Percentiles rank a stretch among this genome's conserved stretches.
These are phyloP conservation scores for Actinidia chinensis DNA, from an alignment of 179 eudicot genomes.

Conservation along the genomic window DNA sequence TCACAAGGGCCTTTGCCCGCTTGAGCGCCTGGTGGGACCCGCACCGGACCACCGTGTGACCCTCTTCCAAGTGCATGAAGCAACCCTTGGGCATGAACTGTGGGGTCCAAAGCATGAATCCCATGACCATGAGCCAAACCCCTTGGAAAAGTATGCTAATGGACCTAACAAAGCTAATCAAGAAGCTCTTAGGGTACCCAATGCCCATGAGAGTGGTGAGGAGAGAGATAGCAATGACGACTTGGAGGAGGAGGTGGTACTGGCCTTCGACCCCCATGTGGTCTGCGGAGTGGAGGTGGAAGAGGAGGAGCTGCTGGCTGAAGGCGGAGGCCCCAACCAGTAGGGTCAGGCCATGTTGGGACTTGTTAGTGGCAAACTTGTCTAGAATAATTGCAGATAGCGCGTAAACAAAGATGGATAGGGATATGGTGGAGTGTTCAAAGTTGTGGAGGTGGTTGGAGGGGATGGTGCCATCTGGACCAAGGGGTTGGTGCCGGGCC, in stretches of 20 bases:
- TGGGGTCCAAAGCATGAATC: slow-evolving; percentile 74
- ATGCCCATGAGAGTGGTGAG: slow-evolving; percentile 54
- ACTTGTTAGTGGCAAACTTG: slow-evolving; percentile 11
- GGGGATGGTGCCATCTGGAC: slow-evolving; percentile 69
- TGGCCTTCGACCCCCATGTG: slow-evolving; percentile 89
- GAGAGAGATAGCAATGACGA: slow-evolving; percentile 41
- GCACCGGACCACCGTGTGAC: slow-evolving; percentile 65
- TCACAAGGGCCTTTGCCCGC: slow-evolving; percentile 66
- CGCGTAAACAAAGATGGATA: slow-evolving; percentile 58
- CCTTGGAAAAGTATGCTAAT: slow-evolving; percentile 65
- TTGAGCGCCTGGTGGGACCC: slow-evolving; percentile 45
- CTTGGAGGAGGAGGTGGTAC: slow-evolving; percentile 76
- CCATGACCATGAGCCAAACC: slow-evolving; percentile 79
- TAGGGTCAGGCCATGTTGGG: slow-evolving; percentile 42
- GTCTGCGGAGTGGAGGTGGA: slow-evolving; percentile 80
- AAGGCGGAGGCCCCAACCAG: slow-evolving; percentile 59
- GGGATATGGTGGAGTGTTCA: slow-evolving; percentile 68
- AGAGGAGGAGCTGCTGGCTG: slow-evolving; percentile 58
- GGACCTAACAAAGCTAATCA: slow-evolving; percentile 53
- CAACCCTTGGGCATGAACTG: slow-evolving; percentile 62
- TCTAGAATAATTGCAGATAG: slow-evolving; percentile 49
- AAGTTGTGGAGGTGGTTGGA: slow-evolving; percentile 87
- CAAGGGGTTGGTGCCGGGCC: slow-evolving; percentile 62
- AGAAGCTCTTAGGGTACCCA: slow-evolving; percentile 40
- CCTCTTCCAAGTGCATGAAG: slow-evolving; percentile 60